Conservation (phyloP, 2,329 filamentous ascomycete species). For the Mariannaea elegans region DNA sequence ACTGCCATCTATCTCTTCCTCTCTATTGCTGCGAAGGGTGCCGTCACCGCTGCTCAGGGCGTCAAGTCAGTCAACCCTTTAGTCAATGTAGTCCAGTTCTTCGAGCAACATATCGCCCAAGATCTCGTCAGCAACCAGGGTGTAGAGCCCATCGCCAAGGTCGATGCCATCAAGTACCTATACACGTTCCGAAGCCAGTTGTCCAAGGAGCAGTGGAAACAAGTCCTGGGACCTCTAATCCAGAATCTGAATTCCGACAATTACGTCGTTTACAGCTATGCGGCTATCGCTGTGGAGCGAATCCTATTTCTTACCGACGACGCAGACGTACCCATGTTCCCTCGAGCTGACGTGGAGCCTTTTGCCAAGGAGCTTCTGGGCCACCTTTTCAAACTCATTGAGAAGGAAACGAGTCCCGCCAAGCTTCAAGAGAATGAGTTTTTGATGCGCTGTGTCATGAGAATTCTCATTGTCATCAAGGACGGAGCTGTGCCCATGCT, state of each 20-base stretch:
- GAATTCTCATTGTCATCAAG: constrained; percentile 92
- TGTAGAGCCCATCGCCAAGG: constrained; percentile 87
- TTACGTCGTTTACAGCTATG: constrained; percentile 98
- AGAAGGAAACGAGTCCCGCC: constrained; percentile 82
- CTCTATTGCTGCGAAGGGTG: constrained; percentile 91
- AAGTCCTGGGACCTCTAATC: constrained; percentile 87
- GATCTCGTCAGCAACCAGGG: constrained; percentile 78
- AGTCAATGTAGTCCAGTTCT: constrained; percentile 93
- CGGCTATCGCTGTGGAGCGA: constrained; percentile 94
- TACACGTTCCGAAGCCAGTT: constrained; percentile 97
- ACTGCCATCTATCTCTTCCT: constrained; percentile 98
- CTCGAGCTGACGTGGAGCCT: constrained; percentile 79
- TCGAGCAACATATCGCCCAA: constrained; percentile 89
- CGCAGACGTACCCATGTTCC: constrained; percentile 79
- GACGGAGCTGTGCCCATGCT: constrained; percentile 79
- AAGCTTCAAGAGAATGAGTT: constrained; percentile 99
- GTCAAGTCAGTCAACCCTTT: constrained; percentile 89
- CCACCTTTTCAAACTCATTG: constrained; percentile 91
- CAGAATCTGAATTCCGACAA: constrained; percentile 89
- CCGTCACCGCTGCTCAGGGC: constrained; percentile 85
- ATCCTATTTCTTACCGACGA: constrained; percentile 85
- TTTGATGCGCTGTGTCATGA: constrained; percentile 98
- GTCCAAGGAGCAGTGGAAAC: constrained; percentile 89
- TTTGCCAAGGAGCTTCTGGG: constrained; percentile 86
- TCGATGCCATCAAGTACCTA: constrained; percentile 97